Evolutionary conservation across 768 basidiomycete species (phyloP).

Genomic region (Sarcomyxa edulis): DNA sequence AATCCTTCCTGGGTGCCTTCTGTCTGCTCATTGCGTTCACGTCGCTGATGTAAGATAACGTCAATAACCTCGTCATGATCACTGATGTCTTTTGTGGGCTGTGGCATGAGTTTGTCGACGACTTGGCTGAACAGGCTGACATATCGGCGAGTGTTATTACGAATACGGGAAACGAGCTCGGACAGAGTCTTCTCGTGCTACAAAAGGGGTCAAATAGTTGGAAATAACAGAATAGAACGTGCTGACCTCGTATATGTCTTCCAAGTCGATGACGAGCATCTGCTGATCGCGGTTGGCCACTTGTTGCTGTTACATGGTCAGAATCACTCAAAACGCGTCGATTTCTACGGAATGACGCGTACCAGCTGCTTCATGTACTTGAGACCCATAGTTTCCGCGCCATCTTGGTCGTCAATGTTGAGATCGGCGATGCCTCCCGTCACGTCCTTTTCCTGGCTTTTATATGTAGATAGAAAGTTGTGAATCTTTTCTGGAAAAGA

Average conservation of each 20-base stretch:
- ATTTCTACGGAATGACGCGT: slow-evolving; percentile 24
- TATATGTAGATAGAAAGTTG: slow-evolving; percentile 67
- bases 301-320: slow-evolving; percentile 56
- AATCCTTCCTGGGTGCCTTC: slow-evolving; percentile 75
- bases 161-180: slow-evolving; percentile 78
- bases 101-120: slow-evolving; percentile 85
- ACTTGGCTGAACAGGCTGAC: slow-evolving; percentile 84
- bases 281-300: slow-evolving; percentile 93
- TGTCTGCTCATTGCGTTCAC: slow-evolving; percentile 80
- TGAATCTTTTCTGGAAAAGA: slow-evolving; percentile 54
- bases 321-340: slow-evolving; percentile 22
- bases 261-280: slow-evolving; percentile 82
- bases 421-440: slow-evolving; percentile 65
- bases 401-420: slow-evolving; percentile 50
- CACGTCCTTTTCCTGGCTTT: slow-evolving; percentile 60
- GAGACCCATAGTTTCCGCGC: slow-evolving; percentile 29
- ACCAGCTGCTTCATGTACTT: slow-evolving; percentile 89
- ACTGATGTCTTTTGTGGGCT: slow-evolving; percentile 84
- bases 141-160: slow-evolving; percentile 86
- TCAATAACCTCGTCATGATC: slow-evolving; percentile 95
- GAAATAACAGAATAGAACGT: slow-evolving; percentile 5
- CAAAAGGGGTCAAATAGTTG: slow-evolving; percentile 8
- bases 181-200: slow-evolving; percentile 66
- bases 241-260: slow-evolving; percentile 75
- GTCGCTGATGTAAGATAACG: slow-evolving; percentile 90